A percentile compares a stretch with the other conserved stretches of the same genome.
Evolutionary conservation across 495 filamentous ascomycete genomes (phyloP).

Genomic region (Penicillium longicatenatum): DNA sequence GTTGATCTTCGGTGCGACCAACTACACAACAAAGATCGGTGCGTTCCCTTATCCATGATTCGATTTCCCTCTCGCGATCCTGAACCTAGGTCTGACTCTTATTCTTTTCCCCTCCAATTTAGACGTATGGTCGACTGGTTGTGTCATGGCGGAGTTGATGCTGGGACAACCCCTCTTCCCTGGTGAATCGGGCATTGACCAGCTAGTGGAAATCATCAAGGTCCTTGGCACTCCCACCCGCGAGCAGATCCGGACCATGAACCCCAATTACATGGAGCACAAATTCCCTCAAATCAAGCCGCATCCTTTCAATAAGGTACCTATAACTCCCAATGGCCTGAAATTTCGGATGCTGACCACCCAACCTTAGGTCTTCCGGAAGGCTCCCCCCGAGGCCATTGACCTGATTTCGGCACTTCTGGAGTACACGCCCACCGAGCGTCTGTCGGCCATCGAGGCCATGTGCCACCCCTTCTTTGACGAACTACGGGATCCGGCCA

Average conservation of each 20-base stretch:
- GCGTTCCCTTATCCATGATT: conserved; percentile 33
- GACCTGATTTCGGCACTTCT: conserved; percentile 91
- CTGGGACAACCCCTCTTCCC: conserved; percentile 97
- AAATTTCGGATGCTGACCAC: conserved; percentile 19
- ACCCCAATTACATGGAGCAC: conserved; percentile 99
- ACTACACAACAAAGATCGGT: conserved; percentile 99
- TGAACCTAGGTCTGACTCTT: neutral
- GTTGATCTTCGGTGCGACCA: conserved; percentile 97
- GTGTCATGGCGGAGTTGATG: conserved; percentile 99
- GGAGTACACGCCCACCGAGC: conserved; percentile 96
- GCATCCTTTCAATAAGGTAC: conserved; percentile 94
- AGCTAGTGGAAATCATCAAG: conserved; percentile 99
- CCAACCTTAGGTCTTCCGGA: conserved; percentile 77
- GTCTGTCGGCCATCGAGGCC: conserved; percentile 89
- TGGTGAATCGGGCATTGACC: conserved; percentile 98
- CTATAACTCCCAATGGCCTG: conserved; percentile 1
- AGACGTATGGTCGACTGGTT: conserved; percentile 99
- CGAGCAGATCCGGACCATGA: conserved; percentile 99
- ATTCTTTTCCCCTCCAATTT: conserved; percentile 8
- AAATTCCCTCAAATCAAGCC: conserved; percentile 99
- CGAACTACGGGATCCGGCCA: conserved; percentile 86
- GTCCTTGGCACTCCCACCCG: conserved; percentile 96
- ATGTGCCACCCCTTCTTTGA: conserved; percentile 99
- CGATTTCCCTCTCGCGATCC: conserved; percentile 1
- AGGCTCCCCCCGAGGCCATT: conserved; percentile 88